Conservation (phyloP, 768 basidiomycete genomes). For the Dentipellis fragilis region DNA sequence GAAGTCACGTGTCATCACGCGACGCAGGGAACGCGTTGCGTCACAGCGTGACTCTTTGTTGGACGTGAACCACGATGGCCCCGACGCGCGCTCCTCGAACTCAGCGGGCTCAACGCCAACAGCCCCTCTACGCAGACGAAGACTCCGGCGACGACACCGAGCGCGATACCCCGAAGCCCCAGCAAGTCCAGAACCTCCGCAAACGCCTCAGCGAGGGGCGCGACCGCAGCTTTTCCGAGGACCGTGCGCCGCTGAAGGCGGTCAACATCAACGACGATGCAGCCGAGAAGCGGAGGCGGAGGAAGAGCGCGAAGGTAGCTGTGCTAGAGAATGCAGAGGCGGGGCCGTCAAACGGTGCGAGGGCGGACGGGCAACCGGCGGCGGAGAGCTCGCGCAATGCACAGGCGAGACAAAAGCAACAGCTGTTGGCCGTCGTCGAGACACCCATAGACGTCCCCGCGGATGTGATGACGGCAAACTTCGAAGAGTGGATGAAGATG, state of each 20-base stretch:
- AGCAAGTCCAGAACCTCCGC: conserved; percentile 5
- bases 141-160: conserved; percentile 19
- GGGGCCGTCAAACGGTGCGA: conserved; percentile 42
- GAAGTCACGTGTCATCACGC: conserved; percentile 1
- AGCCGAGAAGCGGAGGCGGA: conserved; percentile 73
- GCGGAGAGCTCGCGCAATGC: conserved; percentile 27
- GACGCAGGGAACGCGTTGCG: conserved; percentile 8
- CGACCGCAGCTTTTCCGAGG: conserved; percentile 33
- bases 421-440: conserved; percentile 50
- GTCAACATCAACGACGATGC: conserved; percentile 70
- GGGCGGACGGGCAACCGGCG: conserved; percentile 22
- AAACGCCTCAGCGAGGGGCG: conserved; percentile 57
- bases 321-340: conserved; percentile 43
- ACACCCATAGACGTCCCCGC: conserved; percentile 51
- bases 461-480: conserved; percentile 87
- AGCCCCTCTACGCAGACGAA: conserved; percentile 11
- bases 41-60: conserved; percentile 12
- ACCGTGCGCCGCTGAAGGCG: conserved; percentile 25
- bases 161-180: conserved; percentile 14
- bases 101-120: background rate
- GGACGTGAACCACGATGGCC: conserved; percentile 2
- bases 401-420: conserved; percentile 42
- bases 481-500: conserved; percentile 99
- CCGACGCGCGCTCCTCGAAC: conserved; percentile 6
- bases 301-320: conserved; percentile 65